Conservation (phyloP, 768 basidiomycete genomes). For the Boletus reticuloceps region DNA sequence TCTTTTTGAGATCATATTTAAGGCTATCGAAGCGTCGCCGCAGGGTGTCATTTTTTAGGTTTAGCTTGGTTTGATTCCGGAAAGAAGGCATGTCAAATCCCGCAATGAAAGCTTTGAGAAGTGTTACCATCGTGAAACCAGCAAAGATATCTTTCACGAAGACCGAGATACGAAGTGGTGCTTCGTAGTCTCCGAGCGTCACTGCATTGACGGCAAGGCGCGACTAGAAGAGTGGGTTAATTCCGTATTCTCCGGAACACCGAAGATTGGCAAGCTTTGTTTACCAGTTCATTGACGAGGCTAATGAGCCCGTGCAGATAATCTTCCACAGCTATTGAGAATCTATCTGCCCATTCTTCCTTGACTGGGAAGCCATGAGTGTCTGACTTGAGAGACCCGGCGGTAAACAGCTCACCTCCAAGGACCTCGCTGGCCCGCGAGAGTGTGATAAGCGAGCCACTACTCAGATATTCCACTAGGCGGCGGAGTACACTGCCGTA, state of each 20-base stretch:
- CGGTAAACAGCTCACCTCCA: slow-evolving; percentile 53
- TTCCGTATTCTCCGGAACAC: not conserved
- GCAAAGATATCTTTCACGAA: slow-evolving; percentile 81
- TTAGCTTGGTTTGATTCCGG: slow-evolving; percentile 48
- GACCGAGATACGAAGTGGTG: slow-evolving; percentile 70
- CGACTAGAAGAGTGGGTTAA: slow-evolving; percentile 45
- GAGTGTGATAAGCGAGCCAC: slow-evolving; percentile 57
- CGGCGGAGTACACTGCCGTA: slow-evolving; percentile 61
- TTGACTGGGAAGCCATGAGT: slow-evolving; percentile 46
- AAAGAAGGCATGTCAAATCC: slow-evolving; percentile 3
- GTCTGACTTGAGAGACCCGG: not conserved
- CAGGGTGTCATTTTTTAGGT: slow-evolving; percentile 76
- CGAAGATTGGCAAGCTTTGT: slow-evolving; percentile 18
- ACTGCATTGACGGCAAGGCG: slow-evolving; percentile 78
- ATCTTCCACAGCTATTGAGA: slow-evolving; percentile 67
- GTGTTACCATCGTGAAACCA: slow-evolving; percentile 76
- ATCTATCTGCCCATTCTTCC: slow-evolving; percentile 65
- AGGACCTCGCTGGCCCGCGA: slow-evolving; percentile 49
- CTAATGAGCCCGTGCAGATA: slow-evolving; percentile 80
- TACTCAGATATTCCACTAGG: slow-evolving; percentile 65
- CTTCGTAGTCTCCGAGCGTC: slow-evolving; percentile 78
- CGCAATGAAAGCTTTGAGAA: not conserved
- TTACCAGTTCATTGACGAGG: slow-evolving; percentile 77
- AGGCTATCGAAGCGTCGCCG: slow-evolving; percentile 77
- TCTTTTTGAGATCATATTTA: slow-evolving; percentile 86